Percentiles rank a stretch among this genome's conserved stretches.
phyloP scores from a whole-genome alignment of 2,329 filamentous ascomycete species.

The Curvularia sp. region DNA sequence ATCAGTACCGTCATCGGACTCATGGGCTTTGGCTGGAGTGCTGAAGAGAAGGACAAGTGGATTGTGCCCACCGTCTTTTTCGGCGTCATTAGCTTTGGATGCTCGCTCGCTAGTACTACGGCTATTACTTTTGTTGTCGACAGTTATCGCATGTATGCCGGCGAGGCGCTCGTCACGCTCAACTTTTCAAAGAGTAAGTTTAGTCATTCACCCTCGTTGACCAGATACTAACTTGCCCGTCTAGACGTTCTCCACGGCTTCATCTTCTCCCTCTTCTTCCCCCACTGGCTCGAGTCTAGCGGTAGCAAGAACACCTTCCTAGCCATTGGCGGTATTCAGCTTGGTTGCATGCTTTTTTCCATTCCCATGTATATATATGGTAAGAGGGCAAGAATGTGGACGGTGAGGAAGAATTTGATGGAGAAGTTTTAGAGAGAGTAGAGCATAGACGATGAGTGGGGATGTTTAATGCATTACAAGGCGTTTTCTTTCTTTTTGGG shows the following conservation, averaged over 20 bases:
- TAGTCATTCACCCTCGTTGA: conserved; percentile 15
- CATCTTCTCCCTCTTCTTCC: conserved; percentile 79
- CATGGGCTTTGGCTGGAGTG: conserved; percentile 97
- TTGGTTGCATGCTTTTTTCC: conserved; percentile 74
- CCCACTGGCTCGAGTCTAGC: conserved; percentile 73
- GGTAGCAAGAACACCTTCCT: conserved; percentile 81
- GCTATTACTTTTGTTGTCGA: conserved; percentile 94
- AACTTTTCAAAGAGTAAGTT: conserved; percentile 85
- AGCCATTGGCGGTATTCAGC: conserved; percentile 83
- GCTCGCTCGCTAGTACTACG: conserved; percentile 86
- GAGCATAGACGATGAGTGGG: background rate
- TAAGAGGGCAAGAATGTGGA: conserved; percentile 94
- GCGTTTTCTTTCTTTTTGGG: background rate
- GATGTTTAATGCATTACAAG: background rate
- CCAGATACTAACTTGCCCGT: background rate
- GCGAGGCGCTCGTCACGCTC: conserved; percentile 90
- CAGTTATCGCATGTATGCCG: conserved; percentile 90
- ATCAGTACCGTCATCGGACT: conserved; percentile 82
- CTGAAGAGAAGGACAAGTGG: conserved; percentile 75
- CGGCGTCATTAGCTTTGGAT: conserved; percentile 89
- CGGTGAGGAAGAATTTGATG: conserved; percentile 83
- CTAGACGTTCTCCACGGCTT: conserved; percentile 83
- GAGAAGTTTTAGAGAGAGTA: conserved; percentile 67
- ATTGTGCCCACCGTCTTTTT: conserved; percentile 95
- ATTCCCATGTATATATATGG: conserved; percentile 95